Evolutionary conservation across 2,329 filamentous ascomycete species (phyloP).

Genomic region (Didymellaceae sp.): DNA sequence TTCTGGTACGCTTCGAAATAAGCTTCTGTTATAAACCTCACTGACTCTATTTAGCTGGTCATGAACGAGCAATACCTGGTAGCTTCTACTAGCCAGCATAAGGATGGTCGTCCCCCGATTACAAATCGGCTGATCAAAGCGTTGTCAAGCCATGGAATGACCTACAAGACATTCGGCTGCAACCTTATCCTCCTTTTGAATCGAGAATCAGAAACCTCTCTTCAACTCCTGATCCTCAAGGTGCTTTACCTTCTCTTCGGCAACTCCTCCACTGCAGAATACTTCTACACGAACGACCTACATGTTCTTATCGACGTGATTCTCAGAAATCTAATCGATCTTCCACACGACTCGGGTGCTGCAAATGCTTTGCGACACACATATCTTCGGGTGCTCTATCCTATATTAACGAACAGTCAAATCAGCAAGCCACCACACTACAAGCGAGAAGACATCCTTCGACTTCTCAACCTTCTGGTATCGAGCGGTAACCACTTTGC

Average conservation of each 20-base stretch:
- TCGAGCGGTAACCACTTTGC: conserved; percentile 76
- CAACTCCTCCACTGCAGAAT: conserved; percentile 89
- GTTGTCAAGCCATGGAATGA: conserved; percentile 78
- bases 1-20: conserved; percentile 76
- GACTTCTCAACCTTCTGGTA: conserved; percentile 72
- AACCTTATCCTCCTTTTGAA: conserved; percentile 96
- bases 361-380: conserved; percentile 76
- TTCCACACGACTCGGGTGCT: conserved; percentile 75
- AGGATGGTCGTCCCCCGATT: conserved; percentile 59
- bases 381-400: conserved; percentile 90
- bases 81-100: conserved; percentile 54
- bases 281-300: conserved; percentile 98
- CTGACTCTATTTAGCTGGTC: no score
- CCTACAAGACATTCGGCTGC: conserved; percentile 94
- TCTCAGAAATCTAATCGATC: conserved; percentile 92
- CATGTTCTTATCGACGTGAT: conserved; percentile 94
- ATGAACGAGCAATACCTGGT: conserved; percentile 99
- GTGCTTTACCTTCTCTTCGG: conserved; percentile 95
- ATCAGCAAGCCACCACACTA: conserved; percentile 86
- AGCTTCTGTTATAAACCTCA: no score
- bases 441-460: conserved; percentile 84
- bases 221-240: conserved; percentile 96
- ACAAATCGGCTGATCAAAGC: conserved; percentile 96
- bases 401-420: conserved; percentile 89
- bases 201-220: conserved; percentile 87